Conservation (phyloP, 345 rosid species). For the Erucastrum elatum region DNA sequence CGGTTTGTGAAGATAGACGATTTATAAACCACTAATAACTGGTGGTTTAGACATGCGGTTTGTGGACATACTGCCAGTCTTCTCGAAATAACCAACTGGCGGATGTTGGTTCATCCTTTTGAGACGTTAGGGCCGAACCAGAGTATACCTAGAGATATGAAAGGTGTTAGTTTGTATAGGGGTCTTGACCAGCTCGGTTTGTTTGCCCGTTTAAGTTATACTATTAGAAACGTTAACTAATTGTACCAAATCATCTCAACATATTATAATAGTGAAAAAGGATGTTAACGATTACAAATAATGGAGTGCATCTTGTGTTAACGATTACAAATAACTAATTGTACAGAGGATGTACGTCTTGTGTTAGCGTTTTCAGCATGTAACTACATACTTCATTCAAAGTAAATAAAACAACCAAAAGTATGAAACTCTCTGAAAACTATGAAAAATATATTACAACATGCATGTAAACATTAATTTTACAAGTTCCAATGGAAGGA, state of each 20-base stretch:
- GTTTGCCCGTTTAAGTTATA: conserved; percentile 10
- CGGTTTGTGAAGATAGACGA: conserved; percentile 44
- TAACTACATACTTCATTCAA: background rate
- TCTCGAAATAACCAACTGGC: background rate
- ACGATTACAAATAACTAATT: background rate
- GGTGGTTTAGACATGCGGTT: conserved; percentile 10
- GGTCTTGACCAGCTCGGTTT: conserved; percentile 35
- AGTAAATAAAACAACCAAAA: background rate
- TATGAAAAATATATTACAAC: conserved; percentile 4
- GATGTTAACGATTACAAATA: background rate
- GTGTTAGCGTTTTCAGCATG: background rate
- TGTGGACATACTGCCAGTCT: conserved; percentile 9
- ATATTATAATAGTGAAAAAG: background rate
- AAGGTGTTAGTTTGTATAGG: conserved; percentile 34
- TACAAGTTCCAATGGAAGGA: background rate
- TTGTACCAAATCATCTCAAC: conserved; percentile 25
- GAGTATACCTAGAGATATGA: conserved; percentile 22
- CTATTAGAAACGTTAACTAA: conserved; percentile 17
- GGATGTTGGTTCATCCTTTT: background rate
- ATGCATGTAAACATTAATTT: background rate
- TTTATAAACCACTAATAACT: background rate
- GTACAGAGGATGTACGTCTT: no score
- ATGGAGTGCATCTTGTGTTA: background rate
- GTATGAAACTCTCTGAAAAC: background rate
- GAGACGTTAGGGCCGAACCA: background rate